Evolutionary conservation across 306 rosid species (phyloP).

Genomic region (Canavalia gladiata): DNA sequence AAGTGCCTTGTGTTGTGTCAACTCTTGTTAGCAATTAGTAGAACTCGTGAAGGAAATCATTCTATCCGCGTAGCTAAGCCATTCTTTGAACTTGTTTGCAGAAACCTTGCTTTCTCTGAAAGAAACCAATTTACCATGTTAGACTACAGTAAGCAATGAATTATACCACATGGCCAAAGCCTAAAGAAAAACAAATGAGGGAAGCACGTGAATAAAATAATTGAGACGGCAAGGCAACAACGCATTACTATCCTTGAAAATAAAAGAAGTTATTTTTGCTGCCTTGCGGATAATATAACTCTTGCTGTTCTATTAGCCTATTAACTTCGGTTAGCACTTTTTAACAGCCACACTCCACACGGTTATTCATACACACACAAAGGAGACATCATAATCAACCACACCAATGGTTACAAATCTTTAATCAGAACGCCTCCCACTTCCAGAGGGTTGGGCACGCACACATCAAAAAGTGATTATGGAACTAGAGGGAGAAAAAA

Average conservation of each 20-base stretch:
- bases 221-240: background rate
- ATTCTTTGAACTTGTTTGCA: slow-evolving; percentile 40
- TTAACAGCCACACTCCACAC: background rate
- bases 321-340: background rate
- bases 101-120: slow-evolving; percentile 37
- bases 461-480: too few relatives aligned
- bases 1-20: background rate
- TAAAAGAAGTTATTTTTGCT: background rate
- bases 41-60: background rate
- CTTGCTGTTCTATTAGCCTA: background rate
- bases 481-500: too few relatives aligned
- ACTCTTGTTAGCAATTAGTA: background rate
- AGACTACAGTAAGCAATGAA: background rate
- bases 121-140: slow-evolving; percentile 28
- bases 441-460: too few relatives aligned
- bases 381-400: background rate
- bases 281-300: background rate
- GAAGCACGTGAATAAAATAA: slow-evolving; percentile 7
- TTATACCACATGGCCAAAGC: background rate
- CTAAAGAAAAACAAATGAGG: background rate
- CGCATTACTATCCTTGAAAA: background rate
- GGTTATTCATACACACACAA: background rate
- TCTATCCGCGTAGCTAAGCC: background rate
- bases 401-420: too few relatives aligned
- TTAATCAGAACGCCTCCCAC: too few relatives aligned